Conservation (phyloP, 257 asterid genomes). For the Galeopsis tetrahit region DNA sequence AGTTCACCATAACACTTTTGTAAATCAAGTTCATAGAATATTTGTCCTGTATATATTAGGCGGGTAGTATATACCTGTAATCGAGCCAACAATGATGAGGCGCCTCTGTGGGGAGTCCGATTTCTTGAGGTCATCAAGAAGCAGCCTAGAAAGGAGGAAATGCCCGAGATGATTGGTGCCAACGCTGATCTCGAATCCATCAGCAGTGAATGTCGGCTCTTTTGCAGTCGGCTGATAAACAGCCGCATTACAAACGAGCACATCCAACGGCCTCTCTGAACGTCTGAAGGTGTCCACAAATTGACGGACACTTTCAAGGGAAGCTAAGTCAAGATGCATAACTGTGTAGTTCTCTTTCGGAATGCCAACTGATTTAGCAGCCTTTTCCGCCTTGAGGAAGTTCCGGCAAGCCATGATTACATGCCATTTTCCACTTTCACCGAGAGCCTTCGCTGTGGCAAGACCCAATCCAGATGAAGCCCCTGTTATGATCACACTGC, state of each 20-base stretch:
- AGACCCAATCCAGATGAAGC: slow-evolving; percentile 90
- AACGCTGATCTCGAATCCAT: slow-evolving; percentile 86
- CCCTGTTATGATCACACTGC: slow-evolving; percentile 70
- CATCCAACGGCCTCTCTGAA: slow-evolving; percentile 72
- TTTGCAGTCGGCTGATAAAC: slow-evolving; percentile 82
- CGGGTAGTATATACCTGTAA: slow-evolving; percentile 58
- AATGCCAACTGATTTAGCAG: slow-evolving; percentile 73
- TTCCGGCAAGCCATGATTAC: slow-evolving; percentile 88
- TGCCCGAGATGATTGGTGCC: slow-evolving; percentile 88
- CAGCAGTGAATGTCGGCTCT: slow-evolving; percentile 79
- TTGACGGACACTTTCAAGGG: slow-evolving; percentile 83
- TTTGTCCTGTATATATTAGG: too few species aligned
- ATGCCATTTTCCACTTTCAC: slow-evolving; percentile 86
- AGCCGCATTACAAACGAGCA: slow-evolving; percentile 85
- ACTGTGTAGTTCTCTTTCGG: slow-evolving; percentile 70
- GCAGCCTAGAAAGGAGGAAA: slow-evolving; percentile 67
- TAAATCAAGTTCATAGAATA: too few species aligned
- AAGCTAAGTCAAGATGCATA: slow-evolving; percentile 86
- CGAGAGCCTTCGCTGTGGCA: slow-evolving; percentile 78
- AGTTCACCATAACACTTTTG: too few species aligned
- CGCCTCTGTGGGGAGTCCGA: slow-evolving; percentile 70
- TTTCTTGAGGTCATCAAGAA: slow-evolving; percentile 65
- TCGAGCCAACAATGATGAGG: slow-evolving; percentile 83
- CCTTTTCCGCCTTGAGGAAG: slow-evolving; percentile 86
- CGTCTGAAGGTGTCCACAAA: slow-evolving; percentile 66